A percentile compares a stretch with the other conserved stretches of the same genome.
Conservation (phyloP, 306 rosid species). For the Prunus campanulata region DNA sequence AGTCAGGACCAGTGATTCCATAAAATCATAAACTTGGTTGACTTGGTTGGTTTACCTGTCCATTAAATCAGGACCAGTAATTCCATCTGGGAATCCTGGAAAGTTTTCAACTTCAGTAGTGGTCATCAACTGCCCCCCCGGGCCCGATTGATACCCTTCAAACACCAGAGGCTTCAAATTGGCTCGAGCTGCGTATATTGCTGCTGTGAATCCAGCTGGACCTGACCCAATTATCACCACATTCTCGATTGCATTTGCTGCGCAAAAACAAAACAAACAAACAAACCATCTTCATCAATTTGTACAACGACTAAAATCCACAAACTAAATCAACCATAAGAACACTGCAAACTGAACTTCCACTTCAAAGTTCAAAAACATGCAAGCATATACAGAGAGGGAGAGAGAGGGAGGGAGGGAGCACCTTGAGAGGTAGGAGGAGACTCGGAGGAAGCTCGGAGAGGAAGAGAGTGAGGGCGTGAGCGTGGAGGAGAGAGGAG, state of each 20-base stretch:
- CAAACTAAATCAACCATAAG: neutral
- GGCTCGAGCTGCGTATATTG: slow-evolving; percentile 94
- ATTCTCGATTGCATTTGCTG: slow-evolving; percentile 69
- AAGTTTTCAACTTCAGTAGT: slow-evolving; percentile 95
- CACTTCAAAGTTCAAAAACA: neutral
- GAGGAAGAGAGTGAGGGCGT: slow-evolving; percentile 31
- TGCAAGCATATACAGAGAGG: slow-evolving; percentile 3
- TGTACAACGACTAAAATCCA: neutral
- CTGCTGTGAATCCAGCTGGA: slow-evolving; percentile 94
- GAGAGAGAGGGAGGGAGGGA: neutral
- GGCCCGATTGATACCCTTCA: slow-evolving; percentile 91
- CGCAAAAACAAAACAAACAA: neutral
- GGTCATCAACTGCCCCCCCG: slow-evolving; percentile 98
- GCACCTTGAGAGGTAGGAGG: slow-evolving; percentile 51
- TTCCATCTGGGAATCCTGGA: slow-evolving; percentile 95
- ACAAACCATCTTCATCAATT: neutral
- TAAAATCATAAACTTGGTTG: neutral
- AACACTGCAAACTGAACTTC: neutral
- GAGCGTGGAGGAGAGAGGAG: slow-evolving; percentile 35
- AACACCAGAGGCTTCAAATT: slow-evolving; percentile 92
- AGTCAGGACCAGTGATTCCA: neutral
- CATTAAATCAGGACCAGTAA: slow-evolving; percentile 95
- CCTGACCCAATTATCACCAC: slow-evolving; percentile 91
- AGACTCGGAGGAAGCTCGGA: slow-evolving; percentile 50
- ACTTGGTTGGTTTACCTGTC: slow-evolving; percentile 53